Base-by-base conservation (phyloP, 306 rosid species). In the Clitoria ternatea region DNA sequence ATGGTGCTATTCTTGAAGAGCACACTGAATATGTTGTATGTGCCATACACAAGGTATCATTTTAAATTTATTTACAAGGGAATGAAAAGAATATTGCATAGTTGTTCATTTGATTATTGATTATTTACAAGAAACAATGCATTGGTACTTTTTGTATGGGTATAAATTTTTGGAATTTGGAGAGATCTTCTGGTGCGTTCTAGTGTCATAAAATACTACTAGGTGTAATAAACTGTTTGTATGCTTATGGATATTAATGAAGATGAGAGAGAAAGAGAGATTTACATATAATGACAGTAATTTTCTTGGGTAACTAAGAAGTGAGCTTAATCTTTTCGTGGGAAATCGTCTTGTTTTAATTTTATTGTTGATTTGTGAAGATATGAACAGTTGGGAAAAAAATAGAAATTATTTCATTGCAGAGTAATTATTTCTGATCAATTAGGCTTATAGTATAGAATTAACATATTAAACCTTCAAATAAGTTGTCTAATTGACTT, bases 1-100 rank as follows among this genome's bases (percentile, higher is more conserved):
- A 94, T 81, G 96, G 96, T 72, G 92, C 90, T 4, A 87, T 94
- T 82, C 86, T 94, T 43, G 96, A 89, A 83, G 96, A 87, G 59
- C 99, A 94, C 73, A 76, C 92, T 47, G 90, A 89, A 61, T 94
- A 86, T 85, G 97, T 94, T 75, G 91, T 94, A 36, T 84, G 82
- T 63, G 90, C 96, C 75, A 87, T 94, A 76, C 92, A 94, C 87
- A 86, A 88, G 99, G 99, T 91, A 86, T 75, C 22, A 40, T 55
- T 68, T 63, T 66, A 40, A 23, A n/a, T n/a, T n/a, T n/a, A n/a
- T n/a, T n/a, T n/a, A n/a, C 26, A 24, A 32, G 15, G 50, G 45
- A 66, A 24, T 76, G 52, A 52, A 63, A 20, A 55, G 56, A 44
- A 40, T 55, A 39, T 39, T 61, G 61, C 66, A 82, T 53, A 64